Percentiles rank a stretch among this genome's conserved stretches.
Evolutionary conservation across 1,284 basidiomycete species (phyloP).

Genomic region (Puccinia coronata): DNA sequence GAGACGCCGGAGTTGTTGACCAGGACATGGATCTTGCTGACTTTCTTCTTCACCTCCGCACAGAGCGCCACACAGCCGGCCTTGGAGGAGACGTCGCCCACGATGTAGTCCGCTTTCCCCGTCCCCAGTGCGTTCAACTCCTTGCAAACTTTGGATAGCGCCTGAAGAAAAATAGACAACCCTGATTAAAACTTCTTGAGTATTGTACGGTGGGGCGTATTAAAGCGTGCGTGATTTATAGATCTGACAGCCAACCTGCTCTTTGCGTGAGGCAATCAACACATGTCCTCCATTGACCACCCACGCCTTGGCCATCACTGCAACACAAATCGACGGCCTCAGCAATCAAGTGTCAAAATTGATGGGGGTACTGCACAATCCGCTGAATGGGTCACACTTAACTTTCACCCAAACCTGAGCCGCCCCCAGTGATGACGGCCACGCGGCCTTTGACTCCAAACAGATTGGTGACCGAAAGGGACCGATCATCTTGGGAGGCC

Average conservation of each 20-base stretch:
- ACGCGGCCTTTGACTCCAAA: slow-evolving; percentile 40
- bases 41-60: slow-evolving; percentile 45
- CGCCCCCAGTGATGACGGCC: slow-evolving; percentile 50
- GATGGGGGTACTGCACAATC: no score
- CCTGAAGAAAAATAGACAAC: background rate
- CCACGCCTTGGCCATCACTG: slow-evolving; percentile 50
- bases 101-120: slow-evolving; percentile 47
- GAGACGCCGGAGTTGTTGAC: slow-evolving; percentile 51
- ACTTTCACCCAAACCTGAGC: slow-evolving; percentile 50
- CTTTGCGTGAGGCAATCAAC: slow-evolving; percentile 50
- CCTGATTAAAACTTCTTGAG: no score
- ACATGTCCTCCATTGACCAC: slow-evolving; percentile 49
- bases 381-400: background rate
- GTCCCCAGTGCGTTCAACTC: slow-evolving; percentile 28
- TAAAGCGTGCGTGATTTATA: background rate
- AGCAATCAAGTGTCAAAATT: no score
- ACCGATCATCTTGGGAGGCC: slow-evolving; percentile 13
- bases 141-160: slow-evolving; percentile 43
- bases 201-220: no score
- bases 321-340: background rate
- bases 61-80: slow-evolving; percentile 47
- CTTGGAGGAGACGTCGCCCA: slow-evolving; percentile 46
- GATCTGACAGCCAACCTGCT: slow-evolving; percentile 27
- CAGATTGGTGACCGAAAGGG: slow-evolving; percentile 36
- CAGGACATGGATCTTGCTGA: slow-evolving; percentile 46